Conservation (phyloP, 306 rosid genomes). For the Neltuma alba region DNA sequence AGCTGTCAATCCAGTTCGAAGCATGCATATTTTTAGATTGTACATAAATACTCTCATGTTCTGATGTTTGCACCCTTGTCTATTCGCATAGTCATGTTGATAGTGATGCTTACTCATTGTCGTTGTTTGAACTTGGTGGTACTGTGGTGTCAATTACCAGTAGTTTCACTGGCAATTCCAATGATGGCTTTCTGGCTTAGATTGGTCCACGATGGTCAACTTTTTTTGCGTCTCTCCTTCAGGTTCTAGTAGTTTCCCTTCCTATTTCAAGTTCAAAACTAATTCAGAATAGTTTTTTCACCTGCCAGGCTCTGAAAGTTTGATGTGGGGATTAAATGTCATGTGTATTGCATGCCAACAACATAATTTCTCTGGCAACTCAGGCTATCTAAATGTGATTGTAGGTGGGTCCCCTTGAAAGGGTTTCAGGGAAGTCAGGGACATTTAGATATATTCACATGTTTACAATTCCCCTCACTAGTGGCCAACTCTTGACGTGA, state of each 20-base stretch:
- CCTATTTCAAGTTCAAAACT: background rate
- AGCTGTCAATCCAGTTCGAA: background rate
- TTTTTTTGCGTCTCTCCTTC: background rate
- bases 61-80: background rate
- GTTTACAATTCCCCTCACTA: background rate
- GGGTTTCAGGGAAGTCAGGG: background rate
- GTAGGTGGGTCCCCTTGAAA: background rate
- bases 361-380: background rate
- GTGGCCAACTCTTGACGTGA: background rate
- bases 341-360: background rate
- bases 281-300: background rate
- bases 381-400: background rate
- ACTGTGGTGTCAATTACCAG: background rate
- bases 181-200: background rate
- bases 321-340: background rate
- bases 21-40: background rate
- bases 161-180: background rate
- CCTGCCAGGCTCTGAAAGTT: background rate
- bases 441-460: background rate
- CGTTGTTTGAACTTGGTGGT: background rate
- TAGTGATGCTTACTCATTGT: background rate
- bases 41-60: background rate
- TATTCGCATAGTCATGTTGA: background rate
- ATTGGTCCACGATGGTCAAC: background rate
- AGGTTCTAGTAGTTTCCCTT: background rate